phyloP scores from a whole-genome alignment of 352 stramenopile species.

The Phytophthora colocasiae region DNA sequence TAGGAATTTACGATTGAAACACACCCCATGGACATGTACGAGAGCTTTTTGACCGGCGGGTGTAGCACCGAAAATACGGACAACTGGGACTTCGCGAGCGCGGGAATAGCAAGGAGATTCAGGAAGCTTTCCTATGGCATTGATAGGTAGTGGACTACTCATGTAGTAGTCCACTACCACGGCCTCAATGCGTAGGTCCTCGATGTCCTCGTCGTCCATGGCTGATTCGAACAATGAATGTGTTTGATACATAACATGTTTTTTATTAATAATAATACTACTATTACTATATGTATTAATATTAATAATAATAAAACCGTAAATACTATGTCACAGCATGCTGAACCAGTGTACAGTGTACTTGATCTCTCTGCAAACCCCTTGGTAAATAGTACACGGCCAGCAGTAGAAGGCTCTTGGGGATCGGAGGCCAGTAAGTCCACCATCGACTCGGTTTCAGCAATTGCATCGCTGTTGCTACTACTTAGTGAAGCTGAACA shows the following conservation, averaged over 20 bases:
- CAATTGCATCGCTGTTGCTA: background rate
- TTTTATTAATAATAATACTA: too few relatives aligned
- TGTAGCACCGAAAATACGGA: constrained; percentile 91
- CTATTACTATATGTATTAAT: too few relatives aligned
- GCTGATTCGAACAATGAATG: background rate
- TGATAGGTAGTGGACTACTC: constrained; percentile 57
- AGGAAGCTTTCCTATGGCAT: constrained; percentile 54
- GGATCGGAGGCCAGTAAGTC: background rate
- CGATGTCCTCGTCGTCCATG: constrained; percentile 32
- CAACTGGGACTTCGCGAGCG: constrained; percentile 79
- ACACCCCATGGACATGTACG: constrained; percentile 89
- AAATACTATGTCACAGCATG: too few relatives aligned
- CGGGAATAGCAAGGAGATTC: constrained; percentile 71
- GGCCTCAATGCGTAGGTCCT: constrained; percentile 72
- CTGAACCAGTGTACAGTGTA: too few relatives aligned
- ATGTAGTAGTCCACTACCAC: constrained; percentile 90
- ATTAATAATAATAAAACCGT: too few relatives aligned
- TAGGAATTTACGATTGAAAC: constrained; percentile 5
- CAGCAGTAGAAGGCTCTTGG: too few relatives aligned
- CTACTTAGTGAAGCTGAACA: background rate
- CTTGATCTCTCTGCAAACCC: too few relatives aligned
- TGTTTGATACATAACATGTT: too few relatives aligned
- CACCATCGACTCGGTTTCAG: background rate
- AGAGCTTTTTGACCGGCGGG: constrained; percentile 91
- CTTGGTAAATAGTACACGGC: too few relatives aligned